These are phyloP conservation scores for Peniophora sp. DNA, from an alignment of 1,284 basidiomycete genomes.

Conservation along the genomic window DNA sequence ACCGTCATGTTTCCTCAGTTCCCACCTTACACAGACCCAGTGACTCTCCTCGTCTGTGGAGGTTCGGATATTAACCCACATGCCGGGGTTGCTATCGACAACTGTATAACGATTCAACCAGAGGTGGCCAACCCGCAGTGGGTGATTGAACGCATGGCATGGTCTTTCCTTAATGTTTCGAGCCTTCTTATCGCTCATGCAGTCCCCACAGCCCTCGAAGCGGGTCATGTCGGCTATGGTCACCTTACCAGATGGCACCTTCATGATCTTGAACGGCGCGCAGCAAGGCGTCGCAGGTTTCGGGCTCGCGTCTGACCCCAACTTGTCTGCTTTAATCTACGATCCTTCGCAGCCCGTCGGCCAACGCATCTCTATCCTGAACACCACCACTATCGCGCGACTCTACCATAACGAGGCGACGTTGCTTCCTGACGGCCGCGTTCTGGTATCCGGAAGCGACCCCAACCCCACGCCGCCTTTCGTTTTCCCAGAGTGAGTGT, in stretches of 20 bases:
- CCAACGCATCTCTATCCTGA: constrained; percentile 60
- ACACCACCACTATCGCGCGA: constrained; percentile 68
- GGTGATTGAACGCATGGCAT: constrained; percentile 67
- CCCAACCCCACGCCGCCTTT: constrained; percentile 31
- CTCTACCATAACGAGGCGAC: constrained; percentile 75
- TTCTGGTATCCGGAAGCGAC: constrained; percentile 70
- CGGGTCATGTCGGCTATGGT: constrained; percentile 73
- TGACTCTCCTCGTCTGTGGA: constrained; percentile 67
- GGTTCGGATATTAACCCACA: constrained; percentile 61
- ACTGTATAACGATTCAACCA: constrained; percentile 60
- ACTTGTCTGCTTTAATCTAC: constrained; percentile 58
- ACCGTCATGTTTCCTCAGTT: constrained; percentile 62
- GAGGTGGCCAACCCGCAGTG: constrained; percentile 52
- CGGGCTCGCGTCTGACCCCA: constrained; percentile 58
- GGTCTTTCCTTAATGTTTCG: background rate
- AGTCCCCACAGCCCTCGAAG: constrained; percentile 47
- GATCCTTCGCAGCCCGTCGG: constrained; percentile 52
- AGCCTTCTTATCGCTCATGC: background rate
- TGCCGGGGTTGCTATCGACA: constrained; percentile 53
- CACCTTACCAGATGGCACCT: constrained; percentile 65
- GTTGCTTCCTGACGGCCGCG: constrained; percentile 60
- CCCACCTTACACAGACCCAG: constrained; percentile 64
- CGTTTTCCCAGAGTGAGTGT: constrained; percentile 37
- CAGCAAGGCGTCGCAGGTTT: constrained; percentile 67
- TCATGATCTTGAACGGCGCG: constrained; percentile 65